These are phyloP conservation scores for Hypoxylon sp. DNA, from an alignment of 2,329 filamentous ascomycete species.

Conservation along the genomic window DNA sequence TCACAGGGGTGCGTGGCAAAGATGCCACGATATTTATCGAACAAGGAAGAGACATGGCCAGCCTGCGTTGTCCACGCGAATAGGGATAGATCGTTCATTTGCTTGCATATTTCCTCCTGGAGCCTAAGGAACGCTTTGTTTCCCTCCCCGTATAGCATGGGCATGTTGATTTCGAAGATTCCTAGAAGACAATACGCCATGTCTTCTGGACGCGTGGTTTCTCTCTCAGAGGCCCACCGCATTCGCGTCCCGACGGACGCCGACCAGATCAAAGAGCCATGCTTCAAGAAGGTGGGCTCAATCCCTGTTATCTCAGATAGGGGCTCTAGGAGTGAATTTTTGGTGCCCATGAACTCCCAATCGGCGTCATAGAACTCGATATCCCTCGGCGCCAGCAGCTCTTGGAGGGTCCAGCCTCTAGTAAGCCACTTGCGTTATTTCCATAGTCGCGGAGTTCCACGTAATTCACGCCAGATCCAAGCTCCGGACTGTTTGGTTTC, in stretches of 20 bases:
- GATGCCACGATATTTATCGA: conserved; percentile 27
- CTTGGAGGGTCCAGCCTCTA: conserved; percentile 44
- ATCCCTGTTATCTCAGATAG: conserved; percentile 39
- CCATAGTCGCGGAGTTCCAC: background rate
- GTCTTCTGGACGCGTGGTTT: conserved; percentile 39
- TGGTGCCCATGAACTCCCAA: conserved; percentile 39
- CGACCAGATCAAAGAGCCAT: conserved; percentile 8
- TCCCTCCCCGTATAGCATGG: conserved; percentile 39
- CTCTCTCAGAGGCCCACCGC: conserved; percentile 37
- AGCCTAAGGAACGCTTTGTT: conserved; percentile 34
- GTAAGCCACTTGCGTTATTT: conserved; percentile 27
- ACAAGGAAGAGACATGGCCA: conserved; percentile 7
- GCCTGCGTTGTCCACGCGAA: conserved; percentile 35
- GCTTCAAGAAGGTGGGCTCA: conserved; percentile 12
- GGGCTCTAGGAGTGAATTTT: conserved; percentile 6
- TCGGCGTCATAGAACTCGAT: conserved; percentile 39
- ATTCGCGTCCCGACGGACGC: conserved; percentile 27
- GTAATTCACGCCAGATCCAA: background rate
- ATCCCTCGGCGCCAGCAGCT: conserved; percentile 38
- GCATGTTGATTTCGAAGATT: conserved; percentile 42
- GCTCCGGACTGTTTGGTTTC: background rate
- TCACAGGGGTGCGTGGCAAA: conserved; percentile 31
- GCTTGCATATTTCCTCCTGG: conserved; percentile 41
- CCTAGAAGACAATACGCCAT: conserved; percentile 43
- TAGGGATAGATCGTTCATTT: conserved; percentile 37